phyloP scores from a whole-genome alignment of 2,329 filamentous ascomycete species.

The Monilinia laxa region DNA sequence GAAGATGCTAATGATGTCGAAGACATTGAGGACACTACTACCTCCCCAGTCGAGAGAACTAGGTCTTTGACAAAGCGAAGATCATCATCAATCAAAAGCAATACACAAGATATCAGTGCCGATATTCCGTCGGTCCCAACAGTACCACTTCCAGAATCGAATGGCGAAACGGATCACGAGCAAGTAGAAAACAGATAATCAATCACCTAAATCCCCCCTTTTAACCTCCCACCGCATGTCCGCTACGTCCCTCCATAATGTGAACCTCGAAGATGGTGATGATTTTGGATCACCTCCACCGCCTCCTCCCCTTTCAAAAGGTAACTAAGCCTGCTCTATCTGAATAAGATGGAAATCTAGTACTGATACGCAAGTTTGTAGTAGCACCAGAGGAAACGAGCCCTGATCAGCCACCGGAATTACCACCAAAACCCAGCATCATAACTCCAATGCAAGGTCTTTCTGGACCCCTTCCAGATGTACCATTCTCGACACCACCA shows the following conservation, averaged over 20 bases:
- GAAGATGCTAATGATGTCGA: constrained; percentile 73
- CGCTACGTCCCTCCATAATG: constrained; percentile 57
- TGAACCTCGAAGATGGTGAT: constrained; percentile 56
- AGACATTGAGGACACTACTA: constrained; percentile 28
- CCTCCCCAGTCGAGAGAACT: constrained; percentile 32
- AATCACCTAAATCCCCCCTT: constrained; percentile 49
- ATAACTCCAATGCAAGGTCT: constrained; percentile 62
- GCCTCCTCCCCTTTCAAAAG: constrained; percentile 21
- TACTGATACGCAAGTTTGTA: constrained; percentile 18
- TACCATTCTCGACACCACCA: constrained; percentile 67
- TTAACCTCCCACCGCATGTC: constrained; percentile 52
- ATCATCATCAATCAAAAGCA: constrained; percentile 39
- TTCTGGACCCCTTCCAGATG: constrained; percentile 67
- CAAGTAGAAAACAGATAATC: constrained; percentile 34
- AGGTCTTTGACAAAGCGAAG: constrained; percentile 45
- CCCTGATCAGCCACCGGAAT: constrained; percentile 31
- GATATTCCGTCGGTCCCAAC: constrained; percentile 33
- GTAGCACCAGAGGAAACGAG: constrained; percentile 36
- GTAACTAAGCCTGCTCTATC: constrained; percentile 1
- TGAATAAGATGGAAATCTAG: background rate
- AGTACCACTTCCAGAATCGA: constrained; percentile 32
- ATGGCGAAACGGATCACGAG: constrained; percentile 37
- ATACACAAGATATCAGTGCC: constrained; percentile 34
- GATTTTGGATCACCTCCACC: constrained; percentile 25
- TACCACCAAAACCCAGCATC: constrained; percentile 37